These are phyloP conservation scores for Colletotrichum caudatum DNA, from an alignment of 2,329 filamentous ascomycete species.

Conservation along the genomic window DNA sequence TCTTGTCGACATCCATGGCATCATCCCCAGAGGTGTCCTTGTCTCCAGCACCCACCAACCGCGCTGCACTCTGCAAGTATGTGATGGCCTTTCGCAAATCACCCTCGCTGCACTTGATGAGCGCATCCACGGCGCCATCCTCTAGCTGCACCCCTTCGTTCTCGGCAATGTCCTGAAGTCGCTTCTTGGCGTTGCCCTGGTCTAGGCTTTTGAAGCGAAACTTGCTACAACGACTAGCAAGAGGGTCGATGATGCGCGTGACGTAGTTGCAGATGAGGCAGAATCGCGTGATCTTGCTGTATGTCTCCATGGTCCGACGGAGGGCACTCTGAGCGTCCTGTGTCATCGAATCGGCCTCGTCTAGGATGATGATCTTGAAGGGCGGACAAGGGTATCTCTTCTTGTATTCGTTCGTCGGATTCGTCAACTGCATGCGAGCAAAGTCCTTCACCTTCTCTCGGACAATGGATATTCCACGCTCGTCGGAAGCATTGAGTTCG, in stretches of 20 bases:
- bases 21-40: conserved; percentile 66
- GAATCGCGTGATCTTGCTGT: conserved; percentile 95
- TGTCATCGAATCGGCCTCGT: conserved; percentile 99
- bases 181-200: conserved; percentile 81
- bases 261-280: conserved; percentile 99
- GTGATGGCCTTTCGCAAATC: conserved; percentile 97
- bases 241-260: conserved; percentile 95
- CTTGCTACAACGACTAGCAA: conserved; percentile 94
- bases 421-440: conserved; percentile 91
- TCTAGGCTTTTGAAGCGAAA: conserved; percentile 98
- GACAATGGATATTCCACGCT: conserved; percentile 96
- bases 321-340: conserved; percentile 96
- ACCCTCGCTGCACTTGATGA: conserved; percentile 91
- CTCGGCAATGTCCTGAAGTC: conserved; percentile 85
- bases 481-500: conserved; percentile 98
- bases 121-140: conserved; percentile 81
- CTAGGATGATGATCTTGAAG: conserved; percentile 98
- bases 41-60: conserved; percentile 78
- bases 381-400: conserved; percentile 89
- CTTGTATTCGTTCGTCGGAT: conserved; percentile 77
- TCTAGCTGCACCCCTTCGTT: conserved; percentile 83
- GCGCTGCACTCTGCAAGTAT: conserved; percentile 92
- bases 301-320: conserved; percentile 97
- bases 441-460: conserved; percentile 99
- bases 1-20: conserved; percentile 71